phyloP scores from a whole-genome alignment of 305 asterid species.

The Vinca major region DNA sequence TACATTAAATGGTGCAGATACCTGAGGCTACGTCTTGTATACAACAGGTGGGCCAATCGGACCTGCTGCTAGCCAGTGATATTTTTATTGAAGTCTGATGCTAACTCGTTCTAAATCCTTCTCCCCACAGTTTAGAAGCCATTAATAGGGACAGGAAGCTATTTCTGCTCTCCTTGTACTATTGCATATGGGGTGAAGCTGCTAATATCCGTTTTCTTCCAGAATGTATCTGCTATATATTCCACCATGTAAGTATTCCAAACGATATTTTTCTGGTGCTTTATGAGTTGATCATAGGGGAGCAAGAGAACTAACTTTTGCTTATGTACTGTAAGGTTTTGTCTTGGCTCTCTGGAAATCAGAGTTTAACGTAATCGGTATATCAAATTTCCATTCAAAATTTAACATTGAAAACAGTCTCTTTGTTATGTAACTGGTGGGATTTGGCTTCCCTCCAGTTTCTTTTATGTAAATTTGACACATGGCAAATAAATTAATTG shows the following conservation, averaged over 20 bases:
- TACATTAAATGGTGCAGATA: constrained; percentile 97
- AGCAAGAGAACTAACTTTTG: neutral
- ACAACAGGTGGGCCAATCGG: constrained; percentile 59
- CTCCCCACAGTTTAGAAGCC: constrained; percentile 67
- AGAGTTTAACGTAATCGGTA: neutral
- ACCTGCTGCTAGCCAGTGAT: constrained; percentile 17
- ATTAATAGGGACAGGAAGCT: constrained; percentile 84
- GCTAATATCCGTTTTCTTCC: constrained; percentile 96
- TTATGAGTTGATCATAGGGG: neutral
- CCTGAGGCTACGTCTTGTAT: constrained; percentile 68
- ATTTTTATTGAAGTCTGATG: neutral
- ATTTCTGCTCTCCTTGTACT: constrained; percentile 69
- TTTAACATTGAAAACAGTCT: neutral
- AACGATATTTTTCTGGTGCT: constrained; percentile 5
- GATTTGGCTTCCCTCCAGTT: too few species aligned
- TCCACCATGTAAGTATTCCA: constrained; percentile 69
- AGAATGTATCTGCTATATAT: constrained; percentile 92
- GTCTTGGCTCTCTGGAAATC: neutral
- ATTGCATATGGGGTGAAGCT: constrained; percentile 99
- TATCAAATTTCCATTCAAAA: neutral
- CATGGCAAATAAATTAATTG: too few species aligned
- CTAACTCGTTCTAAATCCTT: constrained; percentile 14
- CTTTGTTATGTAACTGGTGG: neutral
- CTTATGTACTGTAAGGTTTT: neutral
- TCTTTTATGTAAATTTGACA: too few species aligned